Evolutionary conservation across 176 grass and related monocot species (phyloP).

Genomic region (Oryza glumipatula): DNA sequence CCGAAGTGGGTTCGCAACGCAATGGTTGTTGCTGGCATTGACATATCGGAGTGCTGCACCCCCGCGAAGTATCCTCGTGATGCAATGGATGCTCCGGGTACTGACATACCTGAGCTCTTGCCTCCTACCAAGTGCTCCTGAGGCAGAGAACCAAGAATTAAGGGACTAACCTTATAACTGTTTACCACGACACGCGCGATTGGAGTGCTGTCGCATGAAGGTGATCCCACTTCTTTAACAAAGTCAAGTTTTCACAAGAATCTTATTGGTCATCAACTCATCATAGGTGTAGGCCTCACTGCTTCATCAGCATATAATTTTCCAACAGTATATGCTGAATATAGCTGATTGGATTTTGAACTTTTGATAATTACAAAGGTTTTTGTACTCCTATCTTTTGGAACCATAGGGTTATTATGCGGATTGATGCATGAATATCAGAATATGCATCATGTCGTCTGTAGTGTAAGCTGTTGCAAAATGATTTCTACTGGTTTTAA

Average conservation of each 20-base stretch:
- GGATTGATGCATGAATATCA: background rate
- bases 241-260: constrained; percentile 17
- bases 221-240: constrained; percentile 2
- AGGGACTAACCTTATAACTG: background rate
- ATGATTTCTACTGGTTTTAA: background rate
- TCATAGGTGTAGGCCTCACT: constrained; percentile 31
- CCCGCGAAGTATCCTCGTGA: constrained; percentile 51
- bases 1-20: constrained; percentile 91
- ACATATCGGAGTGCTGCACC: constrained; percentile 78
- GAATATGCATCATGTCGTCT: background rate
- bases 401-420: background rate
- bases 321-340: constrained; percentile 63
- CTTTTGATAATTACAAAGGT: constrained; percentile 4
- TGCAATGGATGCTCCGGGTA: constrained; percentile 80
- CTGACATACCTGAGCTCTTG: constrained; percentile 73
- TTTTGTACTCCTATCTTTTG: background rate
- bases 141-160: background rate
- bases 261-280: background rate
- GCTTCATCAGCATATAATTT: constrained; percentile 54
- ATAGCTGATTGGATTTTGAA: constrained; percentile 10
- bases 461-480: background rate
- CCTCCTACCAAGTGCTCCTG: constrained; percentile 41
- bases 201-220: constrained; percentile 4
- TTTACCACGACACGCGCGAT: background rate
- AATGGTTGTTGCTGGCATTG: constrained; percentile 92